phyloP scores from a whole-genome alignment of 192 early-diverging fungal genomes.

The Entrophospora sp. region DNA sequence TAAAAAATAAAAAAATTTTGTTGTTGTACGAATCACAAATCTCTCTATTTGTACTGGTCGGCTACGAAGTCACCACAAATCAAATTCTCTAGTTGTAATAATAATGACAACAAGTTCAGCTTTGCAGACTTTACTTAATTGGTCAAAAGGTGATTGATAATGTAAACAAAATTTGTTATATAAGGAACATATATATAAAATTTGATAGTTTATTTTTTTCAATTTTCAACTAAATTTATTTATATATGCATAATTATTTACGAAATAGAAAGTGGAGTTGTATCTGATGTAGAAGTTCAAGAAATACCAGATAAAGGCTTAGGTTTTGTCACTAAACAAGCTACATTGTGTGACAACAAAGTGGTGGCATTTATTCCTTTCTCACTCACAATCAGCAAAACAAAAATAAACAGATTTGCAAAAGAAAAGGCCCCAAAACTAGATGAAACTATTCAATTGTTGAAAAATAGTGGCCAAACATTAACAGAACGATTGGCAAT shows the following conservation, averaged over 20 bases:
- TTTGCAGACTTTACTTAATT: neutral
- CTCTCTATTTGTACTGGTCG: too few relatives aligned
- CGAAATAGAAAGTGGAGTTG: neutral
- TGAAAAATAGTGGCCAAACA: neutral
- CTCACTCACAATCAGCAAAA: neutral
- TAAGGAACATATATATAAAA: neutral
- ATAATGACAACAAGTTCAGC: neutral
- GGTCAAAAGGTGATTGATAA: slow-evolving; percentile 14
- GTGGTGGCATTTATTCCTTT: slow-evolving; percentile 1
- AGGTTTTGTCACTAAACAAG: neutral
- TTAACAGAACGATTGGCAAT: slow-evolving; percentile 31
- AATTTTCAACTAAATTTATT: neutral
- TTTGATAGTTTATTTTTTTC: neutral
- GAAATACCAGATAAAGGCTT: slow-evolving; percentile 12
- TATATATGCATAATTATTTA: neutral
- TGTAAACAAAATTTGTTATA: too few relatives aligned
- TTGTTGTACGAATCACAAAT: too few relatives aligned
- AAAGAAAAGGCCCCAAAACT: slow-evolving; percentile 20
- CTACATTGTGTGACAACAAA: neutral
- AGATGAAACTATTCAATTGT: neutral
- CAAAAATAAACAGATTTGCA: slow-evolving; percentile 1
- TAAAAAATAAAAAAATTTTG: too few relatives aligned
- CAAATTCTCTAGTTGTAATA: too few relatives aligned
- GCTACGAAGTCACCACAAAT: too few relatives aligned
- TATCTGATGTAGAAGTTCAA: neutral